Percentiles rank a stretch among this genome's conserved stretches.
These are phyloP conservation scores for Coemansia sp. DNA, from an alignment of 192 early-diverging fungal species.

Conservation along the genomic window DNA sequence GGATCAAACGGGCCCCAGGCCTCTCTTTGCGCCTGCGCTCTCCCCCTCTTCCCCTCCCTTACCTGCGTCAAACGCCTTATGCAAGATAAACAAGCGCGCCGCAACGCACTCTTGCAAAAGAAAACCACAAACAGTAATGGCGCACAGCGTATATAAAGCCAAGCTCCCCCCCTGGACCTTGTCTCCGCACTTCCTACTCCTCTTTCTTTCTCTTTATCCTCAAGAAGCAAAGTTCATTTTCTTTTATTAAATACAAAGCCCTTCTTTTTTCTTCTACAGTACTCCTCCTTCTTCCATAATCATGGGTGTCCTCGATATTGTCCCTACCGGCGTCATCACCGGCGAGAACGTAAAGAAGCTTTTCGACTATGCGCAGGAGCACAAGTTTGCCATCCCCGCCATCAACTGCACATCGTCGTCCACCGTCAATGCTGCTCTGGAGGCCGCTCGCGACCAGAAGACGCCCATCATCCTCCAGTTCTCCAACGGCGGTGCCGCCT, in stretches of 20 bases:
- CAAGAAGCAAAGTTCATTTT: neutral
- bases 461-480: constrained; percentile 95
- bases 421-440: constrained; percentile 87
- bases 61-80: too few species aligned
- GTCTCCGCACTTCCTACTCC: neutral
- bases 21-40: too few species aligned
- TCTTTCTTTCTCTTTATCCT: neutral
- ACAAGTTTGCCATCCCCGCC: constrained; percentile 92
- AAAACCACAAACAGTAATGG: too few species aligned
- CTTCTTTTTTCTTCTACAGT: neutral
- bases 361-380: constrained; percentile 67
- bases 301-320: constrained; percentile 78
- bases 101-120: too few species aligned
- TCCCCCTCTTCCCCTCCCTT: too few species aligned
- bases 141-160: too few species aligned
- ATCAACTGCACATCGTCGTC: constrained; percentile 95
- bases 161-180: too few species aligned
- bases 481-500: constrained; percentile 90
- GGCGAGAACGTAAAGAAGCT: constrained; percentile 88
- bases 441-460: constrained; percentile 91
- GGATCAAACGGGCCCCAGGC: too few species aligned
- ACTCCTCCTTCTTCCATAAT: constrained; percentile 18
- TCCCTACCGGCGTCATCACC: constrained; percentile 89
- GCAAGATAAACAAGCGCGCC: too few species aligned
- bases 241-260: neutral